These are phyloP conservation scores for Chaetomium sp. DNA, from an alignment of 2,329 filamentous ascomycete species.

Conservation along the genomic window DNA sequence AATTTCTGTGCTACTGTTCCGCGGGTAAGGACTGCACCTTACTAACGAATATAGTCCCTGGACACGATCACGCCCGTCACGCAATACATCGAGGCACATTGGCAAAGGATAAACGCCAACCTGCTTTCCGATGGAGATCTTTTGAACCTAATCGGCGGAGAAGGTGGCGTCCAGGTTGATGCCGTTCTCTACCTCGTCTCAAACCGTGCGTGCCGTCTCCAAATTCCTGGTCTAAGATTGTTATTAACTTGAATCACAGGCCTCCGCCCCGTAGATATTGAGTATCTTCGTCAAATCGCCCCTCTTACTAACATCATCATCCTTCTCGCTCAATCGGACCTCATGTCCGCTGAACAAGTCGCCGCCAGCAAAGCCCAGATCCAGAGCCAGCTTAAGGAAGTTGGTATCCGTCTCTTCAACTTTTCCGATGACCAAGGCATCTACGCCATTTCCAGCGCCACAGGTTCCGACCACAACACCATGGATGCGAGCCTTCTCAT, in stretches of 20 bases:
- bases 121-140: constrained; percentile 68
- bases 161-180: constrained; percentile 78
- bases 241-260: constrained; percentile 34
- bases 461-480: constrained; percentile 64
- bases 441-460: constrained; percentile 72
- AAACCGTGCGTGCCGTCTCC: constrained; percentile 47
- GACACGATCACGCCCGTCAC: constrained; percentile 55
- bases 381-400: constrained; percentile 46
- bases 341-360: constrained; percentile 52
- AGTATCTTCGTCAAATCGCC: constrained; percentile 64
- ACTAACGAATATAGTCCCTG: constrained; percentile 35
- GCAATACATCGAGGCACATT: constrained; percentile 65
- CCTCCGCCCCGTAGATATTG: constrained; percentile 57
- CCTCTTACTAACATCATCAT: constrained; percentile 78
- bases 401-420: constrained; percentile 58
- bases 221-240: background rate
- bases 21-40: background rate
- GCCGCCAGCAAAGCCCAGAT: constrained; percentile 54
- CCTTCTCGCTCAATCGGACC: constrained; percentile 71
- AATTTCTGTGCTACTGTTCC: background rate
- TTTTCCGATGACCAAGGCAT: constrained; percentile 49
- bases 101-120: constrained; percentile 57
- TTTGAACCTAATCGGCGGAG: constrained; percentile 69
- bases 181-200: constrained; percentile 76
- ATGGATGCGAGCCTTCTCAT: constrained; percentile 94